Base-by-base conservation (phyloP, 768 basidiomycete species). In the Boletus vinaceobasis region DNA sequence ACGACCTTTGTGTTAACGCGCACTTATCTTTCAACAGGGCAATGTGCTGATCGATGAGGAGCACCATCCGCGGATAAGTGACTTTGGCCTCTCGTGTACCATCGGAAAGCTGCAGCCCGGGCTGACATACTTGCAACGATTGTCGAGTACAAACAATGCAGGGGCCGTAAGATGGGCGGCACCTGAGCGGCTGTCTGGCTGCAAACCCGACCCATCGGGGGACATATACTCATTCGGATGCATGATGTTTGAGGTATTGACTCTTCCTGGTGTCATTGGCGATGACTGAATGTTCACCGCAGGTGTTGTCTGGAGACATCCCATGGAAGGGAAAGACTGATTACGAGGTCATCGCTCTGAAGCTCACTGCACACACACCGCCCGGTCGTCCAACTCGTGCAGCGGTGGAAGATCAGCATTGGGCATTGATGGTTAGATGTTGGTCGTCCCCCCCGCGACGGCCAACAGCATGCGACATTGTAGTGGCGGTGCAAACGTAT, bases 141-240 rank as follows among this genome's bases (percentile, higher is more conserved):
- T 35, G 3, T 32, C 15, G 15, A 39, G 27, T 2, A 8, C 49
- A 7, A 51, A 3, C 19, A 43, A 14, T n/a, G 8, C 7, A 2
- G 50, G 54, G 13, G 50, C 21, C 0, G 42, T 27, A 2, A 43
- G 42, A 38, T 55, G 42, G 53, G 47, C 42, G 0, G 53, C 56
- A 14, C 56, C 53, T 2, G 47, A 56, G 15, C 53, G 26, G 1
- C 53, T 56, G 7, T 4, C 3, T 7, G 47, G 53, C 2, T 2
- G n/a, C 14, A 17, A 57, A 49, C 53, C 56, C 1, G 5, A 55
- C 1, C 6, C 40, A 3, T 44, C 43, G 0, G 50, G 35, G 7
- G 54, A 55, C 7, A 39, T 57, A 2, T 57, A n/a, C n/a, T n/a
- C n/a, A n/a, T n/a, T n/a, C n/a, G n/a, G 54, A 0, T 56, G 53